Evolutionary conservation across 805 yeast genomes (phyloP), one percentile per base, ranked within the genome.

Genomic region (Hanseniaspora occidentalis): DNA sequence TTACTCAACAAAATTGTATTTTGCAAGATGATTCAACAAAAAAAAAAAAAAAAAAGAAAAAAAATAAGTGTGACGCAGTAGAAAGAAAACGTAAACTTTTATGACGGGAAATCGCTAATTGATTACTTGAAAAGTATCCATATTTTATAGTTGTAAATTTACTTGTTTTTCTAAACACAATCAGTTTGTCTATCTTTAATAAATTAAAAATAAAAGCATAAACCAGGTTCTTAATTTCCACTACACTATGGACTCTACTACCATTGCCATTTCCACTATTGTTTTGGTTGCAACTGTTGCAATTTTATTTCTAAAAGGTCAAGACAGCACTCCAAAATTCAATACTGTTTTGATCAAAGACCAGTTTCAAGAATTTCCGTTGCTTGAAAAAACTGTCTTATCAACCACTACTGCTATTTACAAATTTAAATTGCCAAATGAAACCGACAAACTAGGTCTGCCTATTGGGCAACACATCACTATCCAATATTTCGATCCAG

Each of bases 401-500:
- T 70, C 82, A 31, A 89, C 83, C 59, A 85, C 88, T 62, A 73
- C 94, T 21, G 83, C 88, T 35, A 62, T 85, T 44, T 84, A 84
- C 65, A 74, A 88, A 55, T 85, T 89, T 56, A 84, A 79, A 10
- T 71, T 89, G 50, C 95, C 95, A 40, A 69, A 72, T 47, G 69
- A 78, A 27, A 69, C 74, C 39, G 86, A 83, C 56, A 67, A 76
- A 36, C 71, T 89, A 46, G 96, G 96, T 8, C 70, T 89, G 48
- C 96, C 96, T 42, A 79, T 84, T 54, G 97, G 97, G 40, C 96
- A 89, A 65, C 96, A 89, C 59, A 79, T 89, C 56, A 73, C 85
- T 35, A 76, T 88, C 51, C 79, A 86, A 52, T 35, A 42, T 14
- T 21, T 23, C 4, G 38, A 41, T 20, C 36, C 37, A 4, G 44